Base-by-base conservation (phyloP, 148 eudicot species). In the Bassia scoparia region DNA sequence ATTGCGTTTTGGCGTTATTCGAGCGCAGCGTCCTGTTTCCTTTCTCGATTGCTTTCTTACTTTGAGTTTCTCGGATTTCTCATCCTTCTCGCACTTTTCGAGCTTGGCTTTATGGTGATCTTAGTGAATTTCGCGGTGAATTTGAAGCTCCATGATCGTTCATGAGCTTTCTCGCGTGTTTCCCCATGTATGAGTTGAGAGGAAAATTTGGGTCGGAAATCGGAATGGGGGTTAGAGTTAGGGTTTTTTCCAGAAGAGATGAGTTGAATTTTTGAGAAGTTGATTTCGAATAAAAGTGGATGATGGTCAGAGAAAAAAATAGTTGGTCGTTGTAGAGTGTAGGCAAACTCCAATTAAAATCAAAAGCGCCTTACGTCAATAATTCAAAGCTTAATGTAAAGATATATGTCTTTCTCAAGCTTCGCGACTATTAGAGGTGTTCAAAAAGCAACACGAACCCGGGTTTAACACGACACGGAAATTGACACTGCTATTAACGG, bases 161-260 rank as follows among this genome's bases (percentile, higher is more conserved):
- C 82, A 80, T 80, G 7, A 80, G 69, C 76, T 80, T n/a, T 80
- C 72, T 80, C 82, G 17, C n/a, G 79, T 75, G 79, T 80, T 80
- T 11, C 79, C 79, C 82, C 79, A 80, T 75, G 16, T 7, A 58
- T 8, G 8, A 0, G 4, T 55, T 30, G 23, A 34, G 31, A 54
- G 37, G 29, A 26, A 41, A 70, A 61, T 60, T 49, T 60, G 61
- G n/a, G n/a, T n/a, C n/a, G n/a, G 62, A 52, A 26, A 58, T 33
- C 46, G 46, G 33, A 68, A 30, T 43, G 38, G 31, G 48, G 21
- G 0, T 59, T 70, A 71, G 69, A 76, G 79, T 80, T 80, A 64
- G 82, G 79, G 72, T 78, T 77, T 68, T 6, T 17, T 67, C n/a
- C 71, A 1, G 34, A 35, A 15, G 41, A 64, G 54, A n/a, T n/a